Evolutionary conservation across 1,284 basidiomycete genomes (phyloP), one percentile per base, ranked within the genome.

Genomic region (Ustilago trichophora): DNA sequence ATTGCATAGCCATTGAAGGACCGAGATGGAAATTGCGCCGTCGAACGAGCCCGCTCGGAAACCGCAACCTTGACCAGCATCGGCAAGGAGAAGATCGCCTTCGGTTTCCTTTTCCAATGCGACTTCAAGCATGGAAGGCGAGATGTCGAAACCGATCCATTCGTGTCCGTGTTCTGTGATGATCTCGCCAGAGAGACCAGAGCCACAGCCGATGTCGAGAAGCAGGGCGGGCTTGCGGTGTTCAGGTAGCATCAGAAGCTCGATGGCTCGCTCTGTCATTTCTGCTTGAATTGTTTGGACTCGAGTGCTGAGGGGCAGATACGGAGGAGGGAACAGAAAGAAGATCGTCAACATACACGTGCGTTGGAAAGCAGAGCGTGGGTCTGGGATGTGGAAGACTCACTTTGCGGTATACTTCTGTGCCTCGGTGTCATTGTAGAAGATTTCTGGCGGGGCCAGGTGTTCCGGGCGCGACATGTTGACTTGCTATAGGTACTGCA

Each of bases 1-100:
- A 82, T 98, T 99, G 62, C 98, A 87, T 0, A 99, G 86, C 96
- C 96, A 99, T 84, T 99, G 96, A 3, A 99, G 86, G 22, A 98
- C 96, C 18, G 96, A 98, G 79, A 99, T 92, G 78, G 93, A 95
- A 78, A 99, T 98, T 8, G 93, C 93, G 37, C 94, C 96, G 81
- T 99, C 96, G 81, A 98, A 98, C 63, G 91, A 91, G 56, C 95
- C 96, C 38, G 96, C 91, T 26, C 96, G 86, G 82, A 98, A 98
- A 3, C 93, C 79, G 52, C 83, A 82, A 0, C 83, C 83, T 60
- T 84, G 83, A 1, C 83, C 83, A 6, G 82, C 83, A 56, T 84
- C 83, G 22, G 81, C 81, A 4, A 84, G 74, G 22, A 84, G 72
- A 13, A 76, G 50, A 26, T 81, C 79, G 6, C 79, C 79, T 16